Evolutionary conservation across 768 basidiomycete species (phyloP).

Genomic region (Phaeotremella fagi): DNA sequence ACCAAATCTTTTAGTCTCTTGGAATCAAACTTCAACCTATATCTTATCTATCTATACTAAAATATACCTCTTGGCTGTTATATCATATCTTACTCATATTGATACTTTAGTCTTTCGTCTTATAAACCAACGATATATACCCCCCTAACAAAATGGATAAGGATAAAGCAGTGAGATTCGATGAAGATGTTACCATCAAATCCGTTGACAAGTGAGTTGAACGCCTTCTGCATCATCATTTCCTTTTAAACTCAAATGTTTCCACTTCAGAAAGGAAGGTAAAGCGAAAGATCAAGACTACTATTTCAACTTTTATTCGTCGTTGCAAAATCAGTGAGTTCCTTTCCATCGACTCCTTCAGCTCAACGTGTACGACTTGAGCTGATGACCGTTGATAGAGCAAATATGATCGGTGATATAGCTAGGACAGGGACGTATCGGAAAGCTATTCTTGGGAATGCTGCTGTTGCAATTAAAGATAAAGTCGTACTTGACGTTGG

Average conservation of each 20-base stretch:
- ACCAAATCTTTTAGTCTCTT: too few species aligned
- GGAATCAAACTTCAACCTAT: too few species aligned
- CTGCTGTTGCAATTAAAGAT: constrained; percentile 38
- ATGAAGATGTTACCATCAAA: background rate
- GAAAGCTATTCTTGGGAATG: constrained; percentile 46
- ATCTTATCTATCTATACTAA: too few species aligned
- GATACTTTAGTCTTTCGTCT: too few species aligned
- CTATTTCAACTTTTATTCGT: constrained; percentile 45
- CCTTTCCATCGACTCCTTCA: too few species aligned
- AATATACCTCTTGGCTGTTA: too few species aligned
- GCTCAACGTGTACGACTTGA: background rate
- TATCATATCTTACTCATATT: too few species aligned
- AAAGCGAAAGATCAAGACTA: constrained; percentile 37
- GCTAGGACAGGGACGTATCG: constrained; percentile 43
- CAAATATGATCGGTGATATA: constrained; percentile 47
- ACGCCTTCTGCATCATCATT: background rate
- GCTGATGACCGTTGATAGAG: constrained; percentile 15
- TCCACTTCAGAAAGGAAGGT: constrained; percentile 9
- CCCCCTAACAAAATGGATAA: too few species aligned
- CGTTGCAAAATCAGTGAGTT: constrained; percentile 41
- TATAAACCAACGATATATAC: too few species aligned
- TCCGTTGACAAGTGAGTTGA: background rate
- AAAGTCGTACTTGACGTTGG: constrained; percentile 44
- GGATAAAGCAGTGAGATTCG: constrained; percentile 2
- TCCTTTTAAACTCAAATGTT: too few species aligned